Evolutionary conservation across 345 rosid genomes (phyloP).

Genomic region (Camelina neglecta): DNA sequence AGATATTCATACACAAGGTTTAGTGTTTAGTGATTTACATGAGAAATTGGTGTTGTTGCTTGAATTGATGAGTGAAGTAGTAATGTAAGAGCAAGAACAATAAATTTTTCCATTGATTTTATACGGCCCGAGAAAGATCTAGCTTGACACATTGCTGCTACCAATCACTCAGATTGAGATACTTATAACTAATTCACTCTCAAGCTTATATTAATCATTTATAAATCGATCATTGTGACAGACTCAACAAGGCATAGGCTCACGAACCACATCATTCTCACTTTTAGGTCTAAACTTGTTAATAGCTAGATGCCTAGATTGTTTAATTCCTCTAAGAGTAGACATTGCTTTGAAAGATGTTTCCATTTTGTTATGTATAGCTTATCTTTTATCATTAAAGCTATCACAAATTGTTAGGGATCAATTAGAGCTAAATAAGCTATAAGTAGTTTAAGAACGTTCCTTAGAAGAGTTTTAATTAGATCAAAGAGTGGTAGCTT

Average conservation of each 20-base stretch:
- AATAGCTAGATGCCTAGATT: constrained; percentile 13
- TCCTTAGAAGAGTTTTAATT: constrained; percentile 1
- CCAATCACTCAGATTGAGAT: not conserved
- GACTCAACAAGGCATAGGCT: constrained; percentile 18
- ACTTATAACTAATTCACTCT: constrained; percentile 6
- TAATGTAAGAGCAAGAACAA: constrained; percentile 18
- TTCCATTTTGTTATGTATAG: not conserved
- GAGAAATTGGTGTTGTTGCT: constrained; percentile 20
- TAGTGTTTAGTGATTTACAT: constrained; percentile 17
- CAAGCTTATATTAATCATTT: not conserved
- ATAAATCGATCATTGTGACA: constrained; percentile 19
- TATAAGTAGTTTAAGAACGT: not conserved
- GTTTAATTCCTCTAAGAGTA: constrained; percentile 4
- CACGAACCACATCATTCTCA: constrained; percentile 30
- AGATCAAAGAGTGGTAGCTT: constrained; percentile 11
- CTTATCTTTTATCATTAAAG: constrained; percentile 23
- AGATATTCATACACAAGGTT: not conserved
- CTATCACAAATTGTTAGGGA: not conserved
- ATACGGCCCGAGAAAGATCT: not conserved
- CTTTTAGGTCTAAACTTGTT: constrained; percentile 5
- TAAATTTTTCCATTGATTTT: constrained; percentile 17
- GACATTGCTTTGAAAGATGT: constrained; percentile 13
- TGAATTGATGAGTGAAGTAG: constrained; percentile 27
- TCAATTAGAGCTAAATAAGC: constrained; percentile 18
- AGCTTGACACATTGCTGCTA: constrained; percentile 13